Evolutionary conservation across 2,329 filamentous ascomycete genomes (phyloP).

Genomic region (Verticillium albo-atrum): DNA sequence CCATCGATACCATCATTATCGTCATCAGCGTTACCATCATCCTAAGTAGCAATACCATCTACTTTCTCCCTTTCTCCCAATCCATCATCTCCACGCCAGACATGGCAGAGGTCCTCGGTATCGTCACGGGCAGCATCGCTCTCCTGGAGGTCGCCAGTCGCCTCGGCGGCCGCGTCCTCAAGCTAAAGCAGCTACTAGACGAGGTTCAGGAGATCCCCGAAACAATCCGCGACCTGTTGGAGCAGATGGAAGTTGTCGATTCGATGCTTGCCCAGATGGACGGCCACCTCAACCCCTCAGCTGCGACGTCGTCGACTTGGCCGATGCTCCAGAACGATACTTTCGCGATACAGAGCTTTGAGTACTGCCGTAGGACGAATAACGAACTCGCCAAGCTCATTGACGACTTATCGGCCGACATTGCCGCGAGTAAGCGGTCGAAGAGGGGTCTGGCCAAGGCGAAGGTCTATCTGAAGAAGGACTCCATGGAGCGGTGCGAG

Average conservation of each 20-base stretch:
- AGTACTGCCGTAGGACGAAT: neutral
- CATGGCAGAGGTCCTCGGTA: slow-evolving; percentile 7
- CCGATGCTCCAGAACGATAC: neutral
- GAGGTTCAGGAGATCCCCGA: slow-evolving; percentile 17
- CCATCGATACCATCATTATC: neutral
- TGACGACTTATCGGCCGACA: neutral
- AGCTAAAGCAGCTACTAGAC: slow-evolving; percentile 17
- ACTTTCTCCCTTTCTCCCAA: neutral
- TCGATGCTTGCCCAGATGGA: neutral
- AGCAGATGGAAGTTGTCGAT: neutral
- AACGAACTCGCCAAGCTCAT: neutral
- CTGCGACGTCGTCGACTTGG: neutral
- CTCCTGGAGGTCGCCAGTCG: slow-evolving; percentile 16
- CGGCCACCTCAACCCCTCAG: neutral
- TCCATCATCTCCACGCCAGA: neutral
- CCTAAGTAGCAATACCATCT: too few relatives aligned
- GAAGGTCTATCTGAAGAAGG: neutral
- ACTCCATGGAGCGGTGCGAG: neutral
- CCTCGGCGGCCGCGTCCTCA: slow-evolving; percentile 15
- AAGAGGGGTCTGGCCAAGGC: neutral
- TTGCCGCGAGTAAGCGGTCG: neutral
- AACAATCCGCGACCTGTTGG: neutral
- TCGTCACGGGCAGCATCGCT: slow-evolving; percentile 16
- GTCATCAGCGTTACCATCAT: neutral
- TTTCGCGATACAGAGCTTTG: neutral